A percentile compares a stretch with the other conserved stretches of the same genome.
These are phyloP conservation scores for Pestalotiopsis fici DNA, from an alignment of 2,329 filamentous ascomycete species.

Conservation along the genomic window DNA sequence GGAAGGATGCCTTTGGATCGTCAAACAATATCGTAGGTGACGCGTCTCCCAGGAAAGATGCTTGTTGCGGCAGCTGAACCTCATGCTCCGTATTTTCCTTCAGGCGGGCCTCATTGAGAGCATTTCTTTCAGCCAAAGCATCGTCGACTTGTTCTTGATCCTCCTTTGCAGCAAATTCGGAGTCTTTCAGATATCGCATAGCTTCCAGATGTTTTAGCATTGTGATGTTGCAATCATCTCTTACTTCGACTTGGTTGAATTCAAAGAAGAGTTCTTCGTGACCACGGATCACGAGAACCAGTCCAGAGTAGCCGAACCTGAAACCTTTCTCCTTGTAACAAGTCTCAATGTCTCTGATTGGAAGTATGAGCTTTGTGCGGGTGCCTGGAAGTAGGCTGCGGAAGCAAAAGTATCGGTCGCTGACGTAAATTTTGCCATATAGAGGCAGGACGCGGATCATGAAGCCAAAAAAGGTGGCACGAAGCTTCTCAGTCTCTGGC, in stretches of 20 bases:
- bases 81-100: constrained; percentile 54
- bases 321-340: constrained; percentile 95
- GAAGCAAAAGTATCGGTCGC: constrained; percentile 86
- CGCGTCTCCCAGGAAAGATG: constrained; percentile 52
- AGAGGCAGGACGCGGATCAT: constrained; percentile 87
- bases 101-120: constrained; percentile 73
- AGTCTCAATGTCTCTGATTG: constrained; percentile 88
- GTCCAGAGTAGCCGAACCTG: constrained; percentile 83
- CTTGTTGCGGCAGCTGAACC: constrained; percentile 46
- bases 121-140: constrained; percentile 79
- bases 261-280: constrained; percentile 98
- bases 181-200: constrained; percentile 69
- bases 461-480: constrained; percentile 90
- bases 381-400: constrained; percentile 87
- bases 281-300: constrained; percentile 90
- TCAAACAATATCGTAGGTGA: constrained; percentile 81
- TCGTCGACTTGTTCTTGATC: constrained; percentile 71
- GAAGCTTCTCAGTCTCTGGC: constrained; percentile 78
- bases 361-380: constrained; percentile 88
- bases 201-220: constrained; percentile 76
- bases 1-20: constrained; percentile 81
- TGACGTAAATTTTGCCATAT: constrained; percentile 96
- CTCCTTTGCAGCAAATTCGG: constrained; percentile 65
- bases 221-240: constrained; percentile 88
- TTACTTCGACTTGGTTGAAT: constrained; percentile 73